Base-by-base conservation (phyloP, 2,329 filamentous ascomycete genomes). In the Cytospora leucostoma region DNA sequence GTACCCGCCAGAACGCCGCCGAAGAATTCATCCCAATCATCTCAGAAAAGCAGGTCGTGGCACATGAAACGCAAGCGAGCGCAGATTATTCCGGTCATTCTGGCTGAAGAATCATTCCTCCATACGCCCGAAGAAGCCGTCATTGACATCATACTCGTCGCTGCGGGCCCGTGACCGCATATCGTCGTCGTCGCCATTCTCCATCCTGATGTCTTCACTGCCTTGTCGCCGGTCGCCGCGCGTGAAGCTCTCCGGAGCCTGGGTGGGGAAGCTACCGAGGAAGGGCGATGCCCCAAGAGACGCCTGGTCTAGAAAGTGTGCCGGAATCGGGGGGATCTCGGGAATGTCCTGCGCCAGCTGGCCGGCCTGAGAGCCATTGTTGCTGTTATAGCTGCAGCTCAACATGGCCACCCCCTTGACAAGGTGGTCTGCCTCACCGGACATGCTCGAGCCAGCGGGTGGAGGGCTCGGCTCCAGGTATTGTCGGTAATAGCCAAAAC, bases 101-200 rank as follows among this genome's bases (percentile, higher is more conserved):
- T 32, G 40, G 54, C 53, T 62, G 27, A 56, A 57, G 67, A 47
- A 67, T 78, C 82, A 95, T 76, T 96, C 92, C 78, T 99, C 95
- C 94, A 98, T 98, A 69, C 87, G 87, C 63, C 93, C 93, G 80
- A 99, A 99, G 71, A 98, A 90, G 73, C 93, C 93, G 68, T 97
- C 93, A 44, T 61, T 61, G 49, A 61, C 59, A 69, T 98, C 94
- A 67, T 96, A 93, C 70, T 97, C 93, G 70, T 96, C 91, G 75
- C 88, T 89, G 66, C 89, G 85, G 57, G 85, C 84, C 61, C 85
- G 83, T 56, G 81, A 84, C 61, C 79, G 82, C 69, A 79, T 78
- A 71, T 87, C 87, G 64, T 88, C 85, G 66, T 90, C 87, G 69
- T 89, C 86, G 61, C 92, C 88, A 67, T 87, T 86, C 70, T 88